phyloP scores from a whole-genome alignment of 768 basidiomycete species.

The Ephemerocybe angulata region DNA sequence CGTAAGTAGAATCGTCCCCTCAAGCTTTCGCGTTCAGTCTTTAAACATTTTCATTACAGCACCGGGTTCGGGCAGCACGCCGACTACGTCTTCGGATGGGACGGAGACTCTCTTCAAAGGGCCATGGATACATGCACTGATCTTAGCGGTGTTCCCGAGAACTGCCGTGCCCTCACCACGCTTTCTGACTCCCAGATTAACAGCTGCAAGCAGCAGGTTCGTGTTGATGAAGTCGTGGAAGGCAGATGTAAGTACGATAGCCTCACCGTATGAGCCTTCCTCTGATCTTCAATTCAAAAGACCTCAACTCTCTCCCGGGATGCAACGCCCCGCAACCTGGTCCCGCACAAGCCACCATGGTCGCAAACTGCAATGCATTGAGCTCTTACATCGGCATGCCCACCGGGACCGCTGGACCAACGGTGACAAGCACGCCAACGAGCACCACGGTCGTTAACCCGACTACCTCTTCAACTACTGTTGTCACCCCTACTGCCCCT shows the following conservation, averaged over 20 bases:
- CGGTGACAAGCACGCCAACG: too few relatives aligned
- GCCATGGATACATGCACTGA: conserved; percentile 6
- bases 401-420: neutral
- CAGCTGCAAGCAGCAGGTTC: neutral
- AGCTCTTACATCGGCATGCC: neutral
- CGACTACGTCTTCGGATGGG: conserved; percentile 10
- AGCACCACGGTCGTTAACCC: neutral
- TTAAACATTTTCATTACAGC: neutral
- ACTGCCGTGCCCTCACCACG: conserved; percentile 6
- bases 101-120: conserved; percentile 1
- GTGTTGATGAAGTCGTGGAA: conserved; percentile 7
- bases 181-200: conserved; percentile 3
- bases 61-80: conserved; percentile 9
- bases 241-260: neutral
- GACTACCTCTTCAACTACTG: neutral
- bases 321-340: conserved; percentile 6
- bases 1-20: neutral
- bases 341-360: conserved; percentile 1
- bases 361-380: conserved; percentile 1
- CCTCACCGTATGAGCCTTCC: neutral
- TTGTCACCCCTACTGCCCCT: neutral
- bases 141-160: neutral
- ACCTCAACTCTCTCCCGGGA: conserved; percentile 3
- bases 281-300: too few relatives aligned
- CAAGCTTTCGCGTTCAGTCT: neutral